phyloP scores from a whole-genome alignment of 176 grass and related monocot genomes.

The Poa annua region DNA sequence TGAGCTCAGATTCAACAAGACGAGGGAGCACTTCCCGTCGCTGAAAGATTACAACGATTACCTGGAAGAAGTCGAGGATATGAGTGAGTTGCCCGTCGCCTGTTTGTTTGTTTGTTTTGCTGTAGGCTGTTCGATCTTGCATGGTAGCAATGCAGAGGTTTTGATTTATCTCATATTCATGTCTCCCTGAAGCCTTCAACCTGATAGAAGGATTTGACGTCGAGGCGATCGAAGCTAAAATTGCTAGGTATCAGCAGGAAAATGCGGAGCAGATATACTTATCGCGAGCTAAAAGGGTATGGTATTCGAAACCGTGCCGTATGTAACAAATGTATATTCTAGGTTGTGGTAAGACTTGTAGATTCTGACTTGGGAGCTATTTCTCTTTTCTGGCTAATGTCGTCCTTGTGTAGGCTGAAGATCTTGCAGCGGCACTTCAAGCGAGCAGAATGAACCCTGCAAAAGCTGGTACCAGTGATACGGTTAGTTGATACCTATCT shows the following conservation, averaged over 20 bases:
- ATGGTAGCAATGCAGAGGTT: neutral
- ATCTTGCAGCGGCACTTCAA: slow-evolving; percentile 78
- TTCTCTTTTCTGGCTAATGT: neutral
- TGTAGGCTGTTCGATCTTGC: neutral
- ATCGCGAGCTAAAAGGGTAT: slow-evolving; percentile 80
- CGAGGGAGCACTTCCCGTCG: slow-evolving; percentile 71
- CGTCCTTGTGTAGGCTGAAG: slow-evolving; percentile 76
- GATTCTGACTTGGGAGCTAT: neutral
- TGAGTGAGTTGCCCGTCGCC: slow-evolving; percentile 61
- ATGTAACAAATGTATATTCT: neutral
- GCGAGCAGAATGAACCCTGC: slow-evolving; percentile 65
- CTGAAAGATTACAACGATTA: slow-evolving; percentile 95
- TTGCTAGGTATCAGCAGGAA: slow-evolving; percentile 78
- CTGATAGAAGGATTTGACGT: slow-evolving; percentile 81
- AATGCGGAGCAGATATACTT: slow-evolving; percentile 80
- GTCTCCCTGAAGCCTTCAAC: slow-evolving; percentile 63
- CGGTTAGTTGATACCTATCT: slow-evolving; percentile 52
- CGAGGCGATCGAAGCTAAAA: slow-evolving; percentile 72
- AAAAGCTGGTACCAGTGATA: slow-evolving; percentile 54
- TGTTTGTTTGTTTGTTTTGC: slow-evolving; percentile 1
- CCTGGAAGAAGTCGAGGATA: slow-evolving; percentile 94
- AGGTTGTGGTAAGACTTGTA: too few relatives aligned
- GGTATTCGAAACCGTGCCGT: neutral
- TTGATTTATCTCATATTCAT: neutral
- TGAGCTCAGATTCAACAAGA: slow-evolving; percentile 82